phyloP scores from a whole-genome alignment of 768 basidiomycete species.

The Russula olivacea region DNA sequence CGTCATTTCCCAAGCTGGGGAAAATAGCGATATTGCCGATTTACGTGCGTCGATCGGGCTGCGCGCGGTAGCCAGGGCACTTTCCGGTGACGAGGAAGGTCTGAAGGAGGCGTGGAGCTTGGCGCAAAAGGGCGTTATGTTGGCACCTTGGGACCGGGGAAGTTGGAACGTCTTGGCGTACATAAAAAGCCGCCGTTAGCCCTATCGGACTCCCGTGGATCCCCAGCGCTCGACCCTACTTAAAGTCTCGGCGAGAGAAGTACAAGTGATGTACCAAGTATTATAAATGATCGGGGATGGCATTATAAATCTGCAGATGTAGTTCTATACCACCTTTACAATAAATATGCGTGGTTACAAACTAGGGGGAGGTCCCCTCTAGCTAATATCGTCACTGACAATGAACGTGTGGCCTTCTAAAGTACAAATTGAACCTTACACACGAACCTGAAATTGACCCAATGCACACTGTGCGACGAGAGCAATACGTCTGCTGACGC shows the following conservation, averaged over 20 bases:
- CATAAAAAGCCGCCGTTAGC: constrained; percentile 30
- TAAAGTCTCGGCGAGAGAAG: neutral
- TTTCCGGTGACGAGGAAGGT: constrained; percentile 15
- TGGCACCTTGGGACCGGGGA: constrained; percentile 46
- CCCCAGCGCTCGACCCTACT: neutral
- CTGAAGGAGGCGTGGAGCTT: constrained; percentile 35
- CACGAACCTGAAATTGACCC: constrained; percentile 24
- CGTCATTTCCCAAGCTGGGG: constrained; percentile 35
- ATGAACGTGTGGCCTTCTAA: neutral
- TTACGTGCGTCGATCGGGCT: constrained; percentile 43
- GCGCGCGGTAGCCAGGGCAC: constrained; percentile 41
- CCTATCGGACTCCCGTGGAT: neutral
- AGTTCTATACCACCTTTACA: constrained; percentile 15
- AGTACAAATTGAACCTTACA: neutral
- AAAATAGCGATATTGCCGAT: constrained; percentile 33
- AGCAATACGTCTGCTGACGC: constrained; percentile 45
- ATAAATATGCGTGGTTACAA: neutral
- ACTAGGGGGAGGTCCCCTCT: neutral
- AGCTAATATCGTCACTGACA: neutral
- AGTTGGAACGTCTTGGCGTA: constrained; percentile 61
- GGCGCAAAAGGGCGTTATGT: constrained; percentile 60
- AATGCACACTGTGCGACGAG: constrained; percentile 40
- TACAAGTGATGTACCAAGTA: neutral
- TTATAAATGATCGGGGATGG: neutral
- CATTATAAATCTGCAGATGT: constrained; percentile 19